Conservation (phyloP, 106 monocot species). For the Ottelia alismoides region DNA sequence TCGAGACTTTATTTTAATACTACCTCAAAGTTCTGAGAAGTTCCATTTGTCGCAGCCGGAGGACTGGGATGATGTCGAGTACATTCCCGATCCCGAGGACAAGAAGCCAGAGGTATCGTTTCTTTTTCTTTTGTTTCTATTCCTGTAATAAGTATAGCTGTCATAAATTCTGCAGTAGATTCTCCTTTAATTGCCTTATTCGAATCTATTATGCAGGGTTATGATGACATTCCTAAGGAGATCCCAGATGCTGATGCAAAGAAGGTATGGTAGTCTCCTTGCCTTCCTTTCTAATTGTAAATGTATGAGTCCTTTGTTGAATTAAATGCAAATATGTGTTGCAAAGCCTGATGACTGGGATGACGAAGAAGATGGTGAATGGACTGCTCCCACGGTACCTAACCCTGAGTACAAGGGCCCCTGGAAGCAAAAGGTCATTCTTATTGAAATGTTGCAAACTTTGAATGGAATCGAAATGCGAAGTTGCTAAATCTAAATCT, state of each 20-base stretch:
- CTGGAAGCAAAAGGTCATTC: slow-evolving; percentile 46
- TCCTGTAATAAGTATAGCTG: no score
- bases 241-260: slow-evolving; percentile 56
- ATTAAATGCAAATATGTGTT: no score
- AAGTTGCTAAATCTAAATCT: not conserved
- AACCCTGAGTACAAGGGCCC: slow-evolving; percentile 75
- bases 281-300: no score
- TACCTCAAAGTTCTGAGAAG: not conserved
- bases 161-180: not conserved
- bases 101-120: slow-evolving; percentile 48
- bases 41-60: slow-evolving; percentile 31
- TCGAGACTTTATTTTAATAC: no score
- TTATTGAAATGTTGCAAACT: not conserved
- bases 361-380: slow-evolving; percentile 75
- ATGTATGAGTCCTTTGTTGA: no score
- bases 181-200: not conserved
- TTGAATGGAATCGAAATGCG: not conserved
- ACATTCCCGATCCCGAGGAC: slow-evolving; percentile 53
- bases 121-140: not conserved
- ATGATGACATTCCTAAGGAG: slow-evolving; percentile 59
- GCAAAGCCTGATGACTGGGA: slow-evolving; percentile 80
- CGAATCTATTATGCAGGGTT: slow-evolving; percentile 17
- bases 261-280: no score
- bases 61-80: slow-evolving; percentile 61
- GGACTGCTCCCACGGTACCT: slow-evolving; percentile 54